A percentile compares a stretch with the other conserved stretches of the same genome.
These are phyloP conservation scores for Nissolia schottii DNA, from an alignment of 306 rosid genomes.

Conservation along the genomic window DNA sequence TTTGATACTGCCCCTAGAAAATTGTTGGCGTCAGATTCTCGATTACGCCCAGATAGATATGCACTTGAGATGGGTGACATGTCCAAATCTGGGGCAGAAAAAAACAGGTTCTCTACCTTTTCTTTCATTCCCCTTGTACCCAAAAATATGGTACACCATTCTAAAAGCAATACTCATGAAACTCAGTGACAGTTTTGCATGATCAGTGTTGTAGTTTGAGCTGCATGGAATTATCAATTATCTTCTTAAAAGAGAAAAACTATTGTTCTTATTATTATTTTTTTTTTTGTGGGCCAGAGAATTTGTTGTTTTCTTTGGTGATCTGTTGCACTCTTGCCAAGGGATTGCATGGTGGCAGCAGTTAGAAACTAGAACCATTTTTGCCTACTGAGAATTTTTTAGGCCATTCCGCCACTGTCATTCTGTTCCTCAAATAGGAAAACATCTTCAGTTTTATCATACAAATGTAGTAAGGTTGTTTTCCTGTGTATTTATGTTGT, in stretches of 20 bases:
- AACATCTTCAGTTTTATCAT: not conserved
- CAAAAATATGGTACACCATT: not conserved
- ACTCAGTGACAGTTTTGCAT: not conserved
- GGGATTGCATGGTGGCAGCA: not conserved
- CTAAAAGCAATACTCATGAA: not conserved
- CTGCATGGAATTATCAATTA: not conserved
- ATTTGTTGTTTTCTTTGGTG: not conserved
- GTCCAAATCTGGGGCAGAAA: slow-evolving; percentile 66
- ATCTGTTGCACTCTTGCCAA: not conserved
- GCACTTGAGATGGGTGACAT: slow-evolving; percentile 74
- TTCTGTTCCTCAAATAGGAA: not conserved
- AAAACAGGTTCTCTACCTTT: slow-evolving; percentile 47
- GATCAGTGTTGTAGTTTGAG: not conserved
- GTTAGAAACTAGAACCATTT: not conserved
- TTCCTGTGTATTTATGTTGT: not conserved
- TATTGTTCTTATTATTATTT: too few species aligned
- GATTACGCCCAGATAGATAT: slow-evolving; percentile 71
- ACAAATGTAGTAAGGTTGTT: not conserved
- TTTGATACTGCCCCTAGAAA: slow-evolving; percentile 65
- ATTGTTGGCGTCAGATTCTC: slow-evolving; percentile 73
- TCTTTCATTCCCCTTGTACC: not conserved
- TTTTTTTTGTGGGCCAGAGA: not conserved
- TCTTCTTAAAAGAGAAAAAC: too few species aligned
- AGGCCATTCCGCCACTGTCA: not conserved
- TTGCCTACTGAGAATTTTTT: not conserved